These are phyloP conservation scores for Nakazawaea ambrosiae DNA, from an alignment of 805 yeast genomes.

Conservation along the genomic window DNA sequence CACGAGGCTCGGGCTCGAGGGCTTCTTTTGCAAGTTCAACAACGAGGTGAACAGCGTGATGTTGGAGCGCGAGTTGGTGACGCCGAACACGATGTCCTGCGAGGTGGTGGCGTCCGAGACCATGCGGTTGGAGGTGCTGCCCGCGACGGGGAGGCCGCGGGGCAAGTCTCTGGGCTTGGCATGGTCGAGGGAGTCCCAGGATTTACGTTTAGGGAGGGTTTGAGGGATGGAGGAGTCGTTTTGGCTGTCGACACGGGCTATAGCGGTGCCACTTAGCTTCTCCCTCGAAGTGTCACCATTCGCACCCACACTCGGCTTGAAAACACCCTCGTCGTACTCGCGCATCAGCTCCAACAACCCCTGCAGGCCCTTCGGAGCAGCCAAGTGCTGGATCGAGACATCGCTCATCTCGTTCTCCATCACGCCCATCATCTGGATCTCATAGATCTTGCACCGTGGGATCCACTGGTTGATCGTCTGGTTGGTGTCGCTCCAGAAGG, in stretches of 20 bases:
- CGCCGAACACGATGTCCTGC: conserved; percentile 23
- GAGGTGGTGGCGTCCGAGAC: conserved; percentile 24
- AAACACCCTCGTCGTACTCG: conserved; percentile 56
- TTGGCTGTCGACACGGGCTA: background rate
- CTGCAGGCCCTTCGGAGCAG: conserved; percentile 20
- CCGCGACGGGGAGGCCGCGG: background rate
- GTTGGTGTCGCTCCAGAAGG: conserved; percentile 70
- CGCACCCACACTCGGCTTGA: conserved; percentile 18
- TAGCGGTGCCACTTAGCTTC: background rate
- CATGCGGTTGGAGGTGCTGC: background rate
- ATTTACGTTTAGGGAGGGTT: background rate
- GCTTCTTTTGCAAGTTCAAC: conserved; percentile 23
- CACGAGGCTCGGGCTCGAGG: background rate
- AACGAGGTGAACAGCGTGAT: conserved; percentile 33
- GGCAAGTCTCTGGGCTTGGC: background rate
- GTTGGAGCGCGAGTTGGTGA: conserved; percentile 27
- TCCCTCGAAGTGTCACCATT: background rate
- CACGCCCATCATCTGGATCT: conserved; percentile 96
- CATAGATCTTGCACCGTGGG: conserved; percentile 93
- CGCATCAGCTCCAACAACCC: conserved; percentile 58
- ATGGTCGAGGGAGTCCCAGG: background rate
- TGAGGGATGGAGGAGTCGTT: background rate
- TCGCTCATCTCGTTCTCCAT: conserved; percentile 84
- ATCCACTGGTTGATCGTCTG: conserved; percentile 60
- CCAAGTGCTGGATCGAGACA: conserved; percentile 57